Evolutionary conservation across 805 yeast species (phyloP), one percentile per base, ranked within the genome.

Genomic region (Lipomyces orientalis): DNA sequence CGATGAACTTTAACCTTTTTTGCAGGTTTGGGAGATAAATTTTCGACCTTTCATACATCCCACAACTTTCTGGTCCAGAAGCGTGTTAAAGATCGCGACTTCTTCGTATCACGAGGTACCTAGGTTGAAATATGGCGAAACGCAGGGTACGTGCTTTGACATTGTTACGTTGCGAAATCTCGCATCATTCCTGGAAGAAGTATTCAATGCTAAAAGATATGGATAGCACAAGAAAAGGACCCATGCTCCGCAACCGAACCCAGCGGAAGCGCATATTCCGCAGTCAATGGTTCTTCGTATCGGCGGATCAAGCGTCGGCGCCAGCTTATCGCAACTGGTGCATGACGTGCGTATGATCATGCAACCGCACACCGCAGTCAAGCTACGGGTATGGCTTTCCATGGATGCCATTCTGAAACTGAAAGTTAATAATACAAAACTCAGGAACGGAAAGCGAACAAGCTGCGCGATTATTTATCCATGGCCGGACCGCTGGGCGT

Each of bases 401-500:
- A 9, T 58, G 14, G 7, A 7, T 34, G 12, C 52, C 14, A 10
- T 55, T 29, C 29, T 35, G 25, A n/a, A 14, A 12, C 29, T 19
- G 12, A 19, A 7, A 29, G 5, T 4, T 31, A 49, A 60, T 34
- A 25, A 29, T 22, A n/a, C 22, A 16, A n/a, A n/a, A 14, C 22
- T 6, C 54, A 70, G 73, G 99, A 95, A 79, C 84, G 98, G 61
- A 91, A 91, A 76, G 83, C 91, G 52, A 95, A 95, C 79, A 90
- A 88, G 76, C 82, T 95, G 72, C 91, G 90, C 78, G 99, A 94
- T 80, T 95, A 90, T 74, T 86, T 93, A n/a, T 97, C 92, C n/a
- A 93, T 95, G 97, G 91, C 97, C 51, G 98, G 98, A 5, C 98
- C 98, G 14, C 82, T 95, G 56, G 97, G 97, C 34, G 97, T 95